A percentile compares a stretch with the other conserved stretches of the same genome.
phyloP scores from a whole-genome alignment of 495 filamentous ascomycete genomes.

The Antarctomyces pellizariae region DNA sequence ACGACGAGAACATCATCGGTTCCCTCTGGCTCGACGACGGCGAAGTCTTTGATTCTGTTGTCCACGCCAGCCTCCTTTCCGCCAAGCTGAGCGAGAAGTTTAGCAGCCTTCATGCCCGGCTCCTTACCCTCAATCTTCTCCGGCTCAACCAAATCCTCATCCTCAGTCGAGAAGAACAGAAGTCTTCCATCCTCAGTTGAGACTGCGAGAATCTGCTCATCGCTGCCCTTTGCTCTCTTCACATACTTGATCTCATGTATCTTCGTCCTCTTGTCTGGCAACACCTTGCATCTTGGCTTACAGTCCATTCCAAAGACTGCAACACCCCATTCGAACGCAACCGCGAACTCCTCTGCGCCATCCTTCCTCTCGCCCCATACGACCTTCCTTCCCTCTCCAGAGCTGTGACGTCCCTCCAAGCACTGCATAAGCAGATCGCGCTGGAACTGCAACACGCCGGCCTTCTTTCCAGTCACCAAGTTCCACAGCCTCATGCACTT shows the following conservation, averaged over 20 bases:
- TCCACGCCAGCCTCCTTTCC: conserved; percentile 40
- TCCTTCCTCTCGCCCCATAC: conserved; percentile 47
- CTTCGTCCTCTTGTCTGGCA: conserved; percentile 49
- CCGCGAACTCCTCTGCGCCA: conserved; percentile 56
- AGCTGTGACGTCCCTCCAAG: conserved; percentile 50
- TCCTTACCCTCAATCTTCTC: conserved; percentile 12
- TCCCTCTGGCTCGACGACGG: conserved; percentile 26
- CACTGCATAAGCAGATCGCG: conserved; percentile 39
- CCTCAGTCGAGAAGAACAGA: conserved; percentile 53
- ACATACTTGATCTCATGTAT: conserved; percentile 64
- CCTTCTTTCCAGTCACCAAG: conserved; percentile 85
- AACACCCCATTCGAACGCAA: conserved; percentile 70
- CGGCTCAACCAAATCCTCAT: conserved; percentile 13
- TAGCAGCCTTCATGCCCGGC: conserved; percentile 23
- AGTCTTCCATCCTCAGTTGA: conserved; percentile 88
- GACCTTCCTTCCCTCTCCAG: conserved; percentile 66
- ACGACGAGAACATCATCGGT: conserved; percentile 31
- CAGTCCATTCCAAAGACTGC: conserved; percentile 76
- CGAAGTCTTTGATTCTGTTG: conserved; percentile 76
- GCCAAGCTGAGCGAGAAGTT: conserved; percentile 51
- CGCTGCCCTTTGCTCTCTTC: conserved; percentile 18
- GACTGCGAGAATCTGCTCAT: conserved; percentile 35
- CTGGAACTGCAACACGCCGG: conserved; percentile 68
- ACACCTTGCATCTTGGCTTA: conserved; percentile 44
- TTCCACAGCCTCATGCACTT: conserved; percentile 90